These are phyloP conservation scores for Cladophialophora immunda DNA, from an alignment of 2,329 filamentous ascomycete genomes.

Conservation along the genomic window DNA sequence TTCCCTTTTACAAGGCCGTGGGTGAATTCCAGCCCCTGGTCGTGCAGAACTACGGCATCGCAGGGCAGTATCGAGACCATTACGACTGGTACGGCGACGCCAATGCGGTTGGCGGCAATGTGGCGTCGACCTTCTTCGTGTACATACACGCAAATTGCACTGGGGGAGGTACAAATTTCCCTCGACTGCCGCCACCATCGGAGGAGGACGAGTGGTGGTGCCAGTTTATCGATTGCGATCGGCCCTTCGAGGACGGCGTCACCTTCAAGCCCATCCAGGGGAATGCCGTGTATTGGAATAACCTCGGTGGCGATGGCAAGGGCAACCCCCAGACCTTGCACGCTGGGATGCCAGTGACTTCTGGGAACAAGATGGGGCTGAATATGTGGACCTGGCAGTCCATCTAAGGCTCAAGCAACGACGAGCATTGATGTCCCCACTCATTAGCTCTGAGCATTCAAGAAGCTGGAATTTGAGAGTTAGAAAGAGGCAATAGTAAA, in stretches of 20 bases:
- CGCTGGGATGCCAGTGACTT: slow-evolving; percentile 6
- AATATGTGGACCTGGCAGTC: slow-evolving; percentile 14
- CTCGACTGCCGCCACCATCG: neutral
- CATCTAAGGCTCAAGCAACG: no score
- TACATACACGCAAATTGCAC: slow-evolving; percentile 9
- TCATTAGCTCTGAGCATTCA: neutral
- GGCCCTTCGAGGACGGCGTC: slow-evolving; percentile 10
- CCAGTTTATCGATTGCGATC: slow-evolving; percentile 12
- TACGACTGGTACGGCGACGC: slow-evolving; percentile 16
- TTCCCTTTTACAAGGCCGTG: neutral
- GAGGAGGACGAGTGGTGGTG: slow-evolving; percentile 15
- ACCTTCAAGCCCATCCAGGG: slow-evolving; percentile 9
- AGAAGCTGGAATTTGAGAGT: neutral
- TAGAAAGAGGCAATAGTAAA: neutral
- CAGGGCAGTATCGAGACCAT: slow-evolving; percentile 11
- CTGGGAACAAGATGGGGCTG: slow-evolving; percentile 9
- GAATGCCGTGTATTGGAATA: slow-evolving; percentile 6
- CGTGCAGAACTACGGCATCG: slow-evolving; percentile 12
- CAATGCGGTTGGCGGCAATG: slow-evolving; percentile 2
- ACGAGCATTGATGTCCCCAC: no score
- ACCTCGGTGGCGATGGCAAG: neutral
- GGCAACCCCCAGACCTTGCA: neutral
- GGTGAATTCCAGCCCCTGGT: slow-evolving; percentile 8
- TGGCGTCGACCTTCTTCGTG: slow-evolving; percentile 11
- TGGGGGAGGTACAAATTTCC: slow-evolving; percentile 9